phyloP scores from a whole-genome alignment of 2,329 filamentous ascomycete genomes.

The Venturia aucupariae region DNA sequence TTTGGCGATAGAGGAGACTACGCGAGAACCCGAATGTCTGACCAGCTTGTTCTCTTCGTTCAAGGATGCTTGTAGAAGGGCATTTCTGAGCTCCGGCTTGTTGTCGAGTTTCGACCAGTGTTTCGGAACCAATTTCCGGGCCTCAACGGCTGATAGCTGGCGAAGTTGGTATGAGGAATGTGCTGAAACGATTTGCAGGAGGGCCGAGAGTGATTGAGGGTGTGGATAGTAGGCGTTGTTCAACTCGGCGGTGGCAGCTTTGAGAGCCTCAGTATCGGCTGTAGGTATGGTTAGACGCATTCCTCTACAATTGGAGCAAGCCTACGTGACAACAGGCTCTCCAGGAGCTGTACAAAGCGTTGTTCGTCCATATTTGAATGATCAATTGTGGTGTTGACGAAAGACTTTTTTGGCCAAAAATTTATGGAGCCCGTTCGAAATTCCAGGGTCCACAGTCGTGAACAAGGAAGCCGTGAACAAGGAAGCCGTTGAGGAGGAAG shows the following conservation, averaged over 20 bases:
- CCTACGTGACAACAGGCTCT: slow-evolving; percentile 81
- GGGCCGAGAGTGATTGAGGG: slow-evolving; percentile 71
- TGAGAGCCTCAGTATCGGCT: slow-evolving; percentile 72
- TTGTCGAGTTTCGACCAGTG: slow-evolving; percentile 77
- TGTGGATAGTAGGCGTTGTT: slow-evolving; percentile 62
- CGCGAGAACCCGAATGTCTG: slow-evolving; percentile 77
- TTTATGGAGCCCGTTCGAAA: too few species aligned
- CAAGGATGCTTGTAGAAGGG: slow-evolving; percentile 75
- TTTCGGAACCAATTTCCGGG: slow-evolving; percentile 69
- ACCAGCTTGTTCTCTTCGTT: slow-evolving; percentile 68
- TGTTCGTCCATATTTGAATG: slow-evolving; percentile 48
- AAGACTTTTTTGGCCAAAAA: too few species aligned
- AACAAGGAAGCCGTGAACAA: too few species aligned
- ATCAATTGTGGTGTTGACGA: too few species aligned
- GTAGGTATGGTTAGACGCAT: slow-evolving; percentile 17
- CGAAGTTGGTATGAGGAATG: slow-evolving; percentile 63
- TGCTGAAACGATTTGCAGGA: slow-evolving; percentile 80
- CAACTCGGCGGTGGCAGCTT: slow-evolving; percentile 13
- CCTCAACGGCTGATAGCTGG: slow-evolving; percentile 88
- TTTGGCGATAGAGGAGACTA: slow-evolving; percentile 78
- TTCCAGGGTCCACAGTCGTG: too few species aligned
- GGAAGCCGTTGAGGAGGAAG: too few species aligned
- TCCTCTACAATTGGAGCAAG: slow-evolving; percentile 26
- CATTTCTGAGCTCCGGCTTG: slow-evolving; percentile 70
- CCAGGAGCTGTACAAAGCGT: slow-evolving; percentile 76